Evolutionary conservation across 2,329 filamentous ascomycete species (phyloP).

Genomic region (Graphilbum ipis-grandicollis): DNA sequence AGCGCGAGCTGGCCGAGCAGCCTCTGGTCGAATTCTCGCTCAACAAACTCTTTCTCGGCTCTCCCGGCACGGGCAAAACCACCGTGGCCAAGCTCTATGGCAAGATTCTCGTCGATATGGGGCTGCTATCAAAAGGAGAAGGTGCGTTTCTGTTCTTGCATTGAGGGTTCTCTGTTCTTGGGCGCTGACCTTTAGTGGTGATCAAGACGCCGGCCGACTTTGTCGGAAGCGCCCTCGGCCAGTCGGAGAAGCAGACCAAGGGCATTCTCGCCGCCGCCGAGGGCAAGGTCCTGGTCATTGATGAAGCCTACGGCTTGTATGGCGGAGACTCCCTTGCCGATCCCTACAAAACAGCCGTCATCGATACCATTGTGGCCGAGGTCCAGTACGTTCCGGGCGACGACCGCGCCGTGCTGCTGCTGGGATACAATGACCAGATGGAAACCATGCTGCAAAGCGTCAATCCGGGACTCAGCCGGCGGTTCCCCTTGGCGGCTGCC

Average conservation of each 20-base stretch:
- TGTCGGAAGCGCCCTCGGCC: conserved; percentile 42
- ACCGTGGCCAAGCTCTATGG: conserved; percentile 60
- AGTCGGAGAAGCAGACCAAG: conserved; percentile 56
- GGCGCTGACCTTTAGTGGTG: too few relatives aligned
- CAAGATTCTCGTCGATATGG: conserved; percentile 47
- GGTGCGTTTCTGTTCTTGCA: conserved; percentile 21
- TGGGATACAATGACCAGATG: conserved; percentile 57
- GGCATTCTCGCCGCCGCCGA: conserved; percentile 46
- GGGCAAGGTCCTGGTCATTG: conserved; percentile 65
- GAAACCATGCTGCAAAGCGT: conserved; percentile 55
- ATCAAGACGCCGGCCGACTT: conserved; percentile 62
- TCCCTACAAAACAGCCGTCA: conserved; percentile 42
- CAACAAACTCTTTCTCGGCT: conserved; percentile 54
- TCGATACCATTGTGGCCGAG: conserved; percentile 60
- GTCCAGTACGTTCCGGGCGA: conserved; percentile 54
- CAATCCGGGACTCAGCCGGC: conserved; percentile 50
- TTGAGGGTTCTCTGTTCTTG: neutral
- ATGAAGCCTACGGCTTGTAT: conserved; percentile 58
- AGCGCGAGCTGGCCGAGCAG: conserved; percentile 45
- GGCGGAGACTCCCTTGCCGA: conserved; percentile 13
- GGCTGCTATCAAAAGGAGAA: conserved; percentile 50
- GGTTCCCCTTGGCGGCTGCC: conserved; percentile 45
- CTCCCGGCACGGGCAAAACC: conserved; percentile 62
- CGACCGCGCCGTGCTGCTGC: conserved; percentile 52
- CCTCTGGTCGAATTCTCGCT: conserved; percentile 40